phyloP scores from a whole-genome alignment of 169 alveolate genomes.

The Plasmodium coatneyi region DNA sequence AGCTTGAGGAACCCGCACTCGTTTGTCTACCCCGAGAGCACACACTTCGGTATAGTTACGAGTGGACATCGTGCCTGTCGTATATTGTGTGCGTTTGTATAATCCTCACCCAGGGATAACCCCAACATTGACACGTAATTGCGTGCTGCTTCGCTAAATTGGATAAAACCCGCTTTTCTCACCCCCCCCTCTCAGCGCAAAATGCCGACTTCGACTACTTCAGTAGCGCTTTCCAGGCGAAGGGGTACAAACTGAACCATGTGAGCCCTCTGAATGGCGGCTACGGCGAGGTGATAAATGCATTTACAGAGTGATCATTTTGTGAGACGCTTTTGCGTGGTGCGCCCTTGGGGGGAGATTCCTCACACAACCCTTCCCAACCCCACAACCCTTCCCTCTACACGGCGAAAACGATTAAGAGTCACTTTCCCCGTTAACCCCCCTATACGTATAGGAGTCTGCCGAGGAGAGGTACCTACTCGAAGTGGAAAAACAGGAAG shows the following conservation, averaged over 20 bases:
- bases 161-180: not conserved
- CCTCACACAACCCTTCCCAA: too few species aligned
- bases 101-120: not conserved
- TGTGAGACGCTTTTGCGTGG: not conserved
- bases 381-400: not conserved
- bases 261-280: constrained; percentile 6
- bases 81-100: not conserved
- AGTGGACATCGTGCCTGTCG: not conserved
- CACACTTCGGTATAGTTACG: constrained; percentile 12
- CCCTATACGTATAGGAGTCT: not conserved
- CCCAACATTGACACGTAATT: not conserved
- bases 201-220: constrained; percentile 41
- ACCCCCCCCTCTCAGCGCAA: not conserved
- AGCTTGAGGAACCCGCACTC: constrained; percentile 70
- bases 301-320: not conserved
- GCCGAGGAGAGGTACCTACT: constrained; percentile 16
- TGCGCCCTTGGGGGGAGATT: not conserved
- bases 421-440: not conserved
- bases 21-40: constrained; percentile 32
- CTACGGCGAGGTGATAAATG: constrained; percentile 8
- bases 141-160: not conserved
- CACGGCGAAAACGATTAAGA: not conserved
- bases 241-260: constrained; percentile 39
- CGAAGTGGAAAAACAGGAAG: constrained; percentile 42
- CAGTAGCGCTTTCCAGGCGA: constrained; percentile 8